A percentile compares a stretch with the other conserved stretches of the same genome.
These are phyloP conservation scores for Nadsonia commutata DNA, from an alignment of 1,139 yeast species.

Conservation along the genomic window DNA sequence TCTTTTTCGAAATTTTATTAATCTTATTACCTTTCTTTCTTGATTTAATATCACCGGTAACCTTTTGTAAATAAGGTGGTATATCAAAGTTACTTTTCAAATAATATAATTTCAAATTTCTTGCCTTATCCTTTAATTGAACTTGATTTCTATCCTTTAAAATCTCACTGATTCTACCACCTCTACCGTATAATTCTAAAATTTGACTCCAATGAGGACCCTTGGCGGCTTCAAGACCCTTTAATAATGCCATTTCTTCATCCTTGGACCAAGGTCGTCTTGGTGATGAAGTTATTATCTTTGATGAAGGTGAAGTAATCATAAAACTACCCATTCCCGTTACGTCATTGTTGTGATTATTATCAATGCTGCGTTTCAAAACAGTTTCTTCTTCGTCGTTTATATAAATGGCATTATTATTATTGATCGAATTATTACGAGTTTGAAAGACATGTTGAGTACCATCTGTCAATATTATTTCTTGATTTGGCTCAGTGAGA, in stretches of 20 bases:
- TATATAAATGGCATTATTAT: too few species aligned
- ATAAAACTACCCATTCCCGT: too few species aligned
- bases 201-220: conserved; percentile 95
- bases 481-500: too few species aligned
- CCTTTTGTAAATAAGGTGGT: conserved; percentile 65
- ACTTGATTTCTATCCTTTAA: conserved; percentile 79
- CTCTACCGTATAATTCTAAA: conserved; percentile 77
- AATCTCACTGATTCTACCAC: conserved; percentile 73
- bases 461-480: too few species aligned
- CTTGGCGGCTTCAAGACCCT: conserved; percentile 56
- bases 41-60: conserved; percentile 66
- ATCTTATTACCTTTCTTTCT: not conserved
- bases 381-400: too few species aligned
- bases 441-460: too few species aligned
- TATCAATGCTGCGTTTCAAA: too few species aligned
- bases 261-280: conserved; percentile 77
- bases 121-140: conserved; percentile 87
- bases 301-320: too few species aligned
- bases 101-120: conserved; percentile 84
- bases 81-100: conserved; percentile 42
- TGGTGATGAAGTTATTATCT: not conserved
- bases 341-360: too few species aligned
- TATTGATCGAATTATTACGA: too few species aligned
- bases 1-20: not conserved
- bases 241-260: conserved; percentile 74